These are phyloP conservation scores for Russula abietina DNA, from an alignment of 768 basidiomycete species.

Conservation along the genomic window DNA sequence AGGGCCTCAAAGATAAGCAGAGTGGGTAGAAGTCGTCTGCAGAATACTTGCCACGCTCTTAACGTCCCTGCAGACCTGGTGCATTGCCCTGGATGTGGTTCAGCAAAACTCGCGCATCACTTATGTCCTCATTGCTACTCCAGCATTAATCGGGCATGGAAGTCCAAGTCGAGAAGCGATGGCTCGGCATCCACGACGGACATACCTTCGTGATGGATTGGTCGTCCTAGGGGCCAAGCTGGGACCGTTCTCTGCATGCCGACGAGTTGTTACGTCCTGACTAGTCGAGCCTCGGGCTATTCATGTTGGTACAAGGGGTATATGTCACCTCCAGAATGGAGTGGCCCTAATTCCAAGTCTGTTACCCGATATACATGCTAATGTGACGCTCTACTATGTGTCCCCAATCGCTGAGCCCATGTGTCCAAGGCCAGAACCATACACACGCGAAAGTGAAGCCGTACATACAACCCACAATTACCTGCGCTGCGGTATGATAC, in stretches of 20 bases:
- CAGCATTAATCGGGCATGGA: conserved; percentile 60
- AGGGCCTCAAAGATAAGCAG: conserved; percentile 89
- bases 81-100: conserved; percentile 85
- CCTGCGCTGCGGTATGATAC: conserved; percentile 69
- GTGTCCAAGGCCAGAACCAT: conserved; percentile 58
- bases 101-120: conserved; percentile 83
- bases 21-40: conserved; percentile 44
- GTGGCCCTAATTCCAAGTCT: not conserved
- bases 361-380: conserved; percentile 8
- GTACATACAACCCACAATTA: conserved; percentile 50
- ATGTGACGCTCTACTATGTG: conserved; percentile 20
- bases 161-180: conserved; percentile 31
- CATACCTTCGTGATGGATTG: conserved; percentile 3
- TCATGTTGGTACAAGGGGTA: not conserved
- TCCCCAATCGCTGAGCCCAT: conserved; percentile 32
- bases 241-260: not conserved
- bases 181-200: not conserved
- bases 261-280: not conserved
- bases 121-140: conserved; percentile 79
- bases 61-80: conserved; percentile 60
- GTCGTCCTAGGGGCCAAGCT: not conserved
- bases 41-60: not conserved
- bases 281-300: not conserved
- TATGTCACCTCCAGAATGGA: not conserved
- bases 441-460: conserved; percentile 47